Evolutionary conservation across 352 stramenopile species (phyloP).

Genomic region (Globisporangium emineosum): DNA sequence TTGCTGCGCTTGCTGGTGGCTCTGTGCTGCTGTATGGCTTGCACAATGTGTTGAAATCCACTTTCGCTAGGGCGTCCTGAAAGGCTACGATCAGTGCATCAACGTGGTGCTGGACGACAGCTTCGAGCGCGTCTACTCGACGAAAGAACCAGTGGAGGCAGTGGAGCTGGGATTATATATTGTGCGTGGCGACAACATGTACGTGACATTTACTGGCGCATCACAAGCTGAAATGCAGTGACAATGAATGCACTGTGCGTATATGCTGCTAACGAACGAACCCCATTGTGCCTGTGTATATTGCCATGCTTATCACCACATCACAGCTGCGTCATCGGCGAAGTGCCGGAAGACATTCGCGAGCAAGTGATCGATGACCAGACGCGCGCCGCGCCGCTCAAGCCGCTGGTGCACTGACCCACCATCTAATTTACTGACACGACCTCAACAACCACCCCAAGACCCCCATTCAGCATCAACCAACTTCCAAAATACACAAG

Average conservation of each 20-base stretch:
- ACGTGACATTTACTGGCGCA: conserved; percentile 14
- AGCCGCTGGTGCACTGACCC: conserved; percentile 89
- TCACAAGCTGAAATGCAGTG: not conserved
- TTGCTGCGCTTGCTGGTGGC: conserved; percentile 7
- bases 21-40: not conserved
- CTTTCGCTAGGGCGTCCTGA: conserved; percentile 62
- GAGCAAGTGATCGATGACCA: conserved; percentile 88
- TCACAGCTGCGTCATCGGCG: conserved; percentile 77
- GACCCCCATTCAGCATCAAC: not conserved
- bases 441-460: not conserved
- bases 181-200: conserved; percentile 94
- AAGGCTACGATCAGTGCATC: conserved; percentile 92
- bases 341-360: conserved; percentile 85
- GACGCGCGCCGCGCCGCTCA: conserved; percentile 84
- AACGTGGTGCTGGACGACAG: conserved; percentile 93
- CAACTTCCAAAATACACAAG: not conserved
- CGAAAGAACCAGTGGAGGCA: conserved; percentile 86
- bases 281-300: not conserved
- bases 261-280: not conserved
- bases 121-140: conserved; percentile 92
- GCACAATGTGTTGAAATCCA: not conserved
- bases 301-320: too few species aligned
- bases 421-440: conserved; percentile 36
- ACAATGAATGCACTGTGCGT: not conserved
- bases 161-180: conserved; percentile 92